Evolutionary conservation across 164 flowering plant species (phyloP).

Genomic region (Magnolia changhungtana): DNA sequence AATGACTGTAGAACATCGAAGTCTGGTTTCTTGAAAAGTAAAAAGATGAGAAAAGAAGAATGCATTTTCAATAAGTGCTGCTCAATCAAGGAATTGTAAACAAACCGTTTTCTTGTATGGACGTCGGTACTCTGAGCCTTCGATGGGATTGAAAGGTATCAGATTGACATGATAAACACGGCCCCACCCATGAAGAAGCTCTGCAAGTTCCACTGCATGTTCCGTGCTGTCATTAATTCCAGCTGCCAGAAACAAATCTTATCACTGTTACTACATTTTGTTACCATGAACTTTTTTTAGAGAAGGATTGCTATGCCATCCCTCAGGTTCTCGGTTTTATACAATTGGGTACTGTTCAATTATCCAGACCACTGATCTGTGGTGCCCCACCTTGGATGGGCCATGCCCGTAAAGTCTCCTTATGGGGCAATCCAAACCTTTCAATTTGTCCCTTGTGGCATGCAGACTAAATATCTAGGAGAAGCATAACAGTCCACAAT

Average conservation of each 20-base stretch:
- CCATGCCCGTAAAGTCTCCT: too few species aligned
- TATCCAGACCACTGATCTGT: too few species aligned
- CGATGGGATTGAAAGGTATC: slow-evolving; percentile 92
- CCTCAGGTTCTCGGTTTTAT: too few species aligned
- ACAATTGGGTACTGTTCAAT: too few species aligned
- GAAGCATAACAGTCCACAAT: too few species aligned
- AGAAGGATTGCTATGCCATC: background rate
- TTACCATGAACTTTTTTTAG: background rate
- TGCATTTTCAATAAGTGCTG: background rate
- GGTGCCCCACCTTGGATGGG: too few species aligned
- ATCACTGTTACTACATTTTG: background rate
- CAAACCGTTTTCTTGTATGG: slow-evolving; percentile 79
- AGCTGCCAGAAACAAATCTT: slow-evolving; percentile 41
- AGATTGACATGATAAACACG: slow-evolving; percentile 82
- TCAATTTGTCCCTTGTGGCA: too few species aligned
- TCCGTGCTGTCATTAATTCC: slow-evolving; percentile 80
- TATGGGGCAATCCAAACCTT: too few species aligned
- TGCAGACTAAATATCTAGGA: too few species aligned
- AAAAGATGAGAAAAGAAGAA: background rate
- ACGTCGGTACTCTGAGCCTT: slow-evolving; percentile 78
- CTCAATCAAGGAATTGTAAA: background rate
- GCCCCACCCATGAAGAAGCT: slow-evolving; percentile 85
- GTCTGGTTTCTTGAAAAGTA: background rate
- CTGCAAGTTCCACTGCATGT: slow-evolving; percentile 85
- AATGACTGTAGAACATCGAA: background rate